Base-by-base conservation (phyloP, 108 stramenopile species). In the Asterionellopsis glacialis region DNA sequence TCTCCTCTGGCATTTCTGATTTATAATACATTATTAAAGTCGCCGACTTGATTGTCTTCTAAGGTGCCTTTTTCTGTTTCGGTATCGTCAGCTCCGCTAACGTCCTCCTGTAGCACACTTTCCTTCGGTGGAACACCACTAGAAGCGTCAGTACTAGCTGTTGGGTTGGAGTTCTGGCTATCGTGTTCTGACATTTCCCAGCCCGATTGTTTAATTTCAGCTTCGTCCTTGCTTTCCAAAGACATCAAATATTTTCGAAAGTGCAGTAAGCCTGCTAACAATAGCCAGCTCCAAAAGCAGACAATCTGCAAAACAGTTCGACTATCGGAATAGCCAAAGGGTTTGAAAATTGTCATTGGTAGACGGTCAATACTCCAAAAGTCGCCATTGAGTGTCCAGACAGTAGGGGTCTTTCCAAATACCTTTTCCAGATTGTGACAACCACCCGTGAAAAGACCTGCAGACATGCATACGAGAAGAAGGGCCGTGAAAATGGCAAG, bases 341-440 rank as follows among this genome's bases (percentile, higher is more conserved):
- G 83, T 63, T 90, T 87, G 40, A 90, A 56, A 15, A 90, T 51
- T 18, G 84, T 81, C 81, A 90, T 85, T 9, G 89, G 89, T 5
- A 90, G 63, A 38, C 64, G 53, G 58, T 87, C 74, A 42, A 72
- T 64, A 28, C 64, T 70, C 80, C 83, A 83, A 45, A 79, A 71
- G 16, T 67, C 67, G 40, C 61, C 70, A 11, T 74, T 51, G 45
- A 84, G 44, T 23, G 67, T 50, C 69, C 82, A 91, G 21, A 91
- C 75, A 41, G 61, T 68, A 13, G 57, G 43, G 21, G 85, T 87
- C 41, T 63, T 60, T 40, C 85, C 84, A 24, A 52, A 73, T 11
- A 73, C 85, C 59, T 64, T 57, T 76, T 91, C 89, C 28, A 91
- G 77, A 11, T 87, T 74, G 64, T 85, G 77, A 39, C 69, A 70